Evolutionary conservation across 352 stramenopile species (phyloP), one percentile per base, ranked within the genome.

Genomic region (Globisporangium sylvaticum): DNA sequence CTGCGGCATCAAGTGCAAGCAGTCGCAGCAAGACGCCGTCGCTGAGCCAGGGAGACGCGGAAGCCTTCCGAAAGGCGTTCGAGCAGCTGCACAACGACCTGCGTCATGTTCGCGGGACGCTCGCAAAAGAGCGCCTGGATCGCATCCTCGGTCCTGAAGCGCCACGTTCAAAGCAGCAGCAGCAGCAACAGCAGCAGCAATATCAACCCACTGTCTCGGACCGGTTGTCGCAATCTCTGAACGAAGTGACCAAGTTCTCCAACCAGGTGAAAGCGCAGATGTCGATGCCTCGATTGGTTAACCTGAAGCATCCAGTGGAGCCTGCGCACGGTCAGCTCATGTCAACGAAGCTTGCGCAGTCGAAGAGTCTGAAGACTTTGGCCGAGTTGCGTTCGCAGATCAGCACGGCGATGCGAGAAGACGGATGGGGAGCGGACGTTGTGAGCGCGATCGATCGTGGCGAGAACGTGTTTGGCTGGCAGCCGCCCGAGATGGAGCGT

Each of bases 381-480:
- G 55, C 39, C 25, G 71, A 78, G 7, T 64, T 93, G 60, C 81
- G 78, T 32, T 53, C 74, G 39, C 73, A 79, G 42, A 74, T 91
- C 27, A 78, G 81, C 53, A 60, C 53, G 1, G 70, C 72, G 20
- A 74, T 82, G 69, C 69, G 70, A 20, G 75, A 79, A 29, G 80
- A 88, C 50, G 83, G 83, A 15, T 90, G 82, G 81, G 71, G 77
- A 39, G 69, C 77, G 15, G 79, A 90, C 29, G 66, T 90, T n/a
- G 84, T 76, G 20, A 75, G 71, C 39, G 83, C 85, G 9, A 91
- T 93, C 59, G 67, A 70, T 27, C 70, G 69, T 2, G 85, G 83
- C 10, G 85, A 93, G 63, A 87, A 71, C 10, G 74, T 90, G 27
- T 93, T 93, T 65, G 85, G 83, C n/a, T 93, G 79, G 81, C 76